phyloP scores from a whole-genome alignment of 164 flowering plant species.

The Vitis riparia region DNA sequence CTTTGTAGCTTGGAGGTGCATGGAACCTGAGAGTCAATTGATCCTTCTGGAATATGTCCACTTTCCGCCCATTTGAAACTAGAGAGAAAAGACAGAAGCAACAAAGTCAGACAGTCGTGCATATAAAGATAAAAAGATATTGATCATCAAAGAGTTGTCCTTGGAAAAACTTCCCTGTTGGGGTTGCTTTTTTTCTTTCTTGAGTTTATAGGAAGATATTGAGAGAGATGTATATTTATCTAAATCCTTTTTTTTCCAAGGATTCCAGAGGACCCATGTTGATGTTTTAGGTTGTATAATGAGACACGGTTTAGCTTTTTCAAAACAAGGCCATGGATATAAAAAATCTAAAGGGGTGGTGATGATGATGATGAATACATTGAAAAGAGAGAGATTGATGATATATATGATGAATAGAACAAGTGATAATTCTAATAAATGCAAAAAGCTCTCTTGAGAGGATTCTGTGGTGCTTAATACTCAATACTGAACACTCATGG shows the following conservation, averaged over 20 bases:
- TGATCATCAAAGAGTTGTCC: too few relatives aligned
- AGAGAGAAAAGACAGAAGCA: slow-evolving; percentile 1
- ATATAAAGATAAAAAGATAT: too few relatives aligned
- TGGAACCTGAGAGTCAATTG: slow-evolving; percentile 13
- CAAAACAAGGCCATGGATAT: slow-evolving; percentile 3
- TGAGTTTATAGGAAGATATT: neutral
- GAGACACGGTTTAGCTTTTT: slow-evolving; percentile 41
- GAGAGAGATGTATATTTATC: neutral
- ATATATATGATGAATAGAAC: neutral
- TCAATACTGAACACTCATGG: too few relatives aligned
- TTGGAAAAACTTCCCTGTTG: too few relatives aligned
- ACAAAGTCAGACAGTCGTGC: neutral
- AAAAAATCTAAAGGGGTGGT: too few relatives aligned
- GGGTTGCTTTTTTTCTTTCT: too few relatives aligned
- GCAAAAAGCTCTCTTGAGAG: slow-evolving; percentile 16
- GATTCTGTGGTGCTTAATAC: slow-evolving; percentile 13
- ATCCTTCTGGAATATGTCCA: slow-evolving; percentile 9
- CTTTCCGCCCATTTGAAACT: slow-evolving; percentile 5
- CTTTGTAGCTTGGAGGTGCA: neutral
- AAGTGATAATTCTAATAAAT: slow-evolving; percentile 10
- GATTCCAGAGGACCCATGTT: slow-evolving; percentile 18
- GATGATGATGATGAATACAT: too few relatives aligned
- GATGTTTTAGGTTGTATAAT: slow-evolving; percentile 12
- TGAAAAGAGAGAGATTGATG: neutral
- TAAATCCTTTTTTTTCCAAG: neutral